These are phyloP conservation scores for Blastocystis sp. DNA, from an alignment of 352 stramenopile genomes.

Conservation along the genomic window DNA sequence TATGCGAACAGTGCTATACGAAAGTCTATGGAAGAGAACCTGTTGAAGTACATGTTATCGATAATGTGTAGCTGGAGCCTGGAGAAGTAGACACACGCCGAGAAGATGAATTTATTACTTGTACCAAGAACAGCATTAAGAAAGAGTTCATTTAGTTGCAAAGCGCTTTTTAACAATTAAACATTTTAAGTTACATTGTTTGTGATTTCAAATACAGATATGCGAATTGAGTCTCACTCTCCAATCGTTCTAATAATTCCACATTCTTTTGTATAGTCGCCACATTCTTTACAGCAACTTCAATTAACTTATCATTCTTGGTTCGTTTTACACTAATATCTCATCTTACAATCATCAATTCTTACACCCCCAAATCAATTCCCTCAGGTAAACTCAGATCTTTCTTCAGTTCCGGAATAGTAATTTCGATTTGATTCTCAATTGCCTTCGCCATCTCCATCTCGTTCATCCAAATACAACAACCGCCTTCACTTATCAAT, in stretches of 20 bases:
- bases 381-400: neutral
- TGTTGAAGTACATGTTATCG: neutral
- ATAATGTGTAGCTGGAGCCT: constrained; percentile 28
- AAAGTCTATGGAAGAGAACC: neutral
- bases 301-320: constrained; percentile 42
- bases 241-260: constrained; percentile 17
- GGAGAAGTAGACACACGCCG: neutral
- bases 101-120: constrained; percentile 34
- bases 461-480: constrained; percentile 68
- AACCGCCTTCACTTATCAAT: constrained; percentile 47
- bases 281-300: constrained; percentile 39
- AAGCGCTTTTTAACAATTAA: neutral
- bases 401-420: neutral
- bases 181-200: neutral
- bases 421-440: constrained; percentile 29
- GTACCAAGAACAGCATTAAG: constrained; percentile 25
- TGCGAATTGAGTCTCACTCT: constrained; percentile 8
- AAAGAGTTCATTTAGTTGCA: neutral
- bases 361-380: constrained; percentile 10
- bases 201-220: constrained; percentile 1
- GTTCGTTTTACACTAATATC: constrained; percentile 5
- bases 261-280: constrained; percentile 35
- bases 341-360: neutral
- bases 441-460: constrained; percentile 12
- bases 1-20: constrained; percentile 12